phyloP scores from a whole-genome alignment of 2,329 filamentous ascomycete species.

The Monilinia laxa region DNA sequence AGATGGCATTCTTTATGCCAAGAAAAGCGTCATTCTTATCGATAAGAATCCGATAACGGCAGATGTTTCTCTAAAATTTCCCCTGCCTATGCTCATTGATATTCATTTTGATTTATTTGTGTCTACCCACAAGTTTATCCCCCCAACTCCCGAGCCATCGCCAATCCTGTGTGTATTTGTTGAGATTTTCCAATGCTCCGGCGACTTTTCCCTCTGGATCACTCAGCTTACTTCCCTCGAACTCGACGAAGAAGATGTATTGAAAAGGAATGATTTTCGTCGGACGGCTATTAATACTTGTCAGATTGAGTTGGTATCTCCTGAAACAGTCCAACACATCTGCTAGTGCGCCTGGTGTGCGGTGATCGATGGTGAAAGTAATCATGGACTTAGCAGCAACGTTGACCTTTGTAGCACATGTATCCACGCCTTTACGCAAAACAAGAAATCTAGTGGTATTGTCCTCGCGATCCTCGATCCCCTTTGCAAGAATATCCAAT shows the following conservation, averaged over 20 bases:
- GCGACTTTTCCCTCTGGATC: constrained; percentile 59
- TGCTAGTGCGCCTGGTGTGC: constrained; percentile 76
- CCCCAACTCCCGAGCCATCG: constrained; percentile 70
- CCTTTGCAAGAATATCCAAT: constrained; percentile 66
- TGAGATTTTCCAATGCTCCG: constrained; percentile 58
- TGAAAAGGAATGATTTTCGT: constrained; percentile 75
- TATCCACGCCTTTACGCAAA: constrained; percentile 44
- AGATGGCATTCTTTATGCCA: constrained; percentile 10
- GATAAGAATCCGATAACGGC: constrained; percentile 22
- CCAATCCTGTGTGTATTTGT: constrained; percentile 57
- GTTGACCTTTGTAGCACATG: constrained; percentile 25
- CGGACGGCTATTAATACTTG: constrained; percentile 85
- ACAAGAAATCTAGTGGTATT: constrained; percentile 82
- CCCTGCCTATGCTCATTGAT: background rate
- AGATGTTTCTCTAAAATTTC: constrained; percentile 2
- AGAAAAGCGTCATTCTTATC: constrained; percentile 20
- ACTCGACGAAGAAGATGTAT: constrained; percentile 94
- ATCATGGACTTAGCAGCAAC: constrained; percentile 66
- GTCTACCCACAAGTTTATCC: constrained; percentile 20
- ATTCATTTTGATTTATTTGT: background rate
- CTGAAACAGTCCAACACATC: constrained; percentile 79
- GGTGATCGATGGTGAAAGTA: constrained; percentile 79
- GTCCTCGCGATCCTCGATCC: constrained; percentile 71
- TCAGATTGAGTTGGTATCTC: constrained; percentile 72
- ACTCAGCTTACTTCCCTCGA: constrained; percentile 60